Percentiles rank a stretch among this genome's conserved stretches.
These are phyloP conservation scores for Fusarium sororula DNA, from an alignment of 2,329 filamentous ascomycete species.

Conservation along the genomic window DNA sequence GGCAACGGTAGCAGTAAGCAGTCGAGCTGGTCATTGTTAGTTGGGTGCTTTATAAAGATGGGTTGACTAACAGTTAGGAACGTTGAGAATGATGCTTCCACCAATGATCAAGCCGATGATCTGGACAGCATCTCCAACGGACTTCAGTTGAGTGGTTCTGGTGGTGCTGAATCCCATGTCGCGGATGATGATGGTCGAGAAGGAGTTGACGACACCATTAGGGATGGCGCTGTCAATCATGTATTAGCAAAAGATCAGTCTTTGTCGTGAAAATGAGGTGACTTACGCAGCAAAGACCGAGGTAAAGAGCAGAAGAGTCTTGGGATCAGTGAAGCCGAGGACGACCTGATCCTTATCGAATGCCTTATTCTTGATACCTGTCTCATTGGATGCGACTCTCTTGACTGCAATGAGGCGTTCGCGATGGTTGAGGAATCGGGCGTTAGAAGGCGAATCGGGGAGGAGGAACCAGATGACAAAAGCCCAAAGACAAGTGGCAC, in stretches of 20 bases:
- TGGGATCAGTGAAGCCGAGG: conserved; percentile 1
- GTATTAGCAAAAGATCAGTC: neutral
- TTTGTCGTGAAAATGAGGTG: neutral
- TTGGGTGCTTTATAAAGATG: neutral
- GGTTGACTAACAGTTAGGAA: neutral
- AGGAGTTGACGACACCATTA: conserved; percentile 3
- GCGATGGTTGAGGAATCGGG: neutral
- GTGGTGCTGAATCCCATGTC: conserved; percentile 10
- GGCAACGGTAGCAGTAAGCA: neutral
- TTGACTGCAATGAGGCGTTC: conserved; percentile 4
- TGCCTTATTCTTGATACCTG: conserved; percentile 1
- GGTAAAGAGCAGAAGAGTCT: neutral
- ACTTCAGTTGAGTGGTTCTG: neutral
- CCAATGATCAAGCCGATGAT: neutral
- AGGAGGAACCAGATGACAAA: conserved; percentile 8
- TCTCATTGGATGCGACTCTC: neutral
- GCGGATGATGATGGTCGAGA: conserved; percentile 7
- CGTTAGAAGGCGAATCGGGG: conserved; percentile 1
- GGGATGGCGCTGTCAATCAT: neutral
- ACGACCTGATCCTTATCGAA: neutral
- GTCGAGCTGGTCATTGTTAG: neutral
- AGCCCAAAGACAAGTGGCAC: conserved; percentile 1
- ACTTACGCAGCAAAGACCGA: conserved; percentile 3
- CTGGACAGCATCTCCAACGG: conserved; percentile 1
- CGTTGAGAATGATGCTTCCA: neutral